These are phyloP conservation scores for Kodamaea sp. DNA, from an alignment of 1,139 yeast species.

Conservation along the genomic window DNA sequence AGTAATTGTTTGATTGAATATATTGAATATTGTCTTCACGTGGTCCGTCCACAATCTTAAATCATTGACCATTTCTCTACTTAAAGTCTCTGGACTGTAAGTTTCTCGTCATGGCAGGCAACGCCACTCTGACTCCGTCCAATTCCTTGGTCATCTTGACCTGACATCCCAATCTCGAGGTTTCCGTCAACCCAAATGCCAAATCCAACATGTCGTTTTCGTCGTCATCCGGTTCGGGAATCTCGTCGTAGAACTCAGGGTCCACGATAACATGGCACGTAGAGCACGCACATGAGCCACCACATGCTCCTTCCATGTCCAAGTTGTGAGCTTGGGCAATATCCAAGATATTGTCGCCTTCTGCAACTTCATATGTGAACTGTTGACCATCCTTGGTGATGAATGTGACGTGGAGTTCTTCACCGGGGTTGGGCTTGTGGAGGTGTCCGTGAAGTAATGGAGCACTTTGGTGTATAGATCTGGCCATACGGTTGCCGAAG, in stretches of 20 bases:
- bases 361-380: constrained; percentile 79
- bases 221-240: constrained; percentile 96
- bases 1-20: too few relatives aligned
- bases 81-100: constrained; percentile 75
- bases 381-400: constrained; percentile 91
- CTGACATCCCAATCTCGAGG: constrained; percentile 96
- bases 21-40: too few relatives aligned
- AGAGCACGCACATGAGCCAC: constrained; percentile 98
- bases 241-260: constrained; percentile 85
- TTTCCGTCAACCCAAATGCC: constrained; percentile 95
- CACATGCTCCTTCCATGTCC: constrained; percentile 99
- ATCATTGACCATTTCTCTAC: constrained; percentile 11
- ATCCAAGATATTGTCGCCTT: constrained; percentile 88
- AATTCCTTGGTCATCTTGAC: constrained; percentile 84
- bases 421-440: constrained; percentile 90
- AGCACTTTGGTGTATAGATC: constrained; percentile 24
- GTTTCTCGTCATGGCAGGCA: constrained; percentile 97
- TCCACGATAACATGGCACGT: constrained; percentile 96
- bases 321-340: constrained; percentile 92
- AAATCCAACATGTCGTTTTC: constrained; percentile 98
- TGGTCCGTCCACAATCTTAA: too few relatives aligned
- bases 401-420: constrained; percentile 86
- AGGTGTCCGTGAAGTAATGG: constrained; percentile 70
- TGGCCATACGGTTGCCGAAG: too few relatives aligned
- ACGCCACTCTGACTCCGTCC: constrained; percentile 92